These are phyloP conservation scores for Sindora glabra DNA, from an alignment of 306 rosid genomes.

Conservation along the genomic window DNA sequence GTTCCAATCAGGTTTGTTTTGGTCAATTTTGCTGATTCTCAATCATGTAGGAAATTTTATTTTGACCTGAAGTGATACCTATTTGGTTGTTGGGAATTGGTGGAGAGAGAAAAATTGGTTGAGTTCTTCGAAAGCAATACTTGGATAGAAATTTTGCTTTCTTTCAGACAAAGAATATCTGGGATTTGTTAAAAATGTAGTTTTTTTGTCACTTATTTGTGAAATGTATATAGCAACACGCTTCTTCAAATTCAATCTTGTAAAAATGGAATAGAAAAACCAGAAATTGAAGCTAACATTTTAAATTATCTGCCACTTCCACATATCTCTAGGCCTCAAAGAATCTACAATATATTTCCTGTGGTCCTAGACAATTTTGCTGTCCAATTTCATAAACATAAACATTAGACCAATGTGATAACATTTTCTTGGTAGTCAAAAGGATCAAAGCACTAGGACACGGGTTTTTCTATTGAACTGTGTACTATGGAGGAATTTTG, in stretches of 20 bases:
- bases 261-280: background rate
- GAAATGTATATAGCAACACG: background rate
- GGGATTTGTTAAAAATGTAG: background rate
- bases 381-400: background rate
- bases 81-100: constrained; percentile 11
- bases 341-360: background rate
- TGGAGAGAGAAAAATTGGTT: background rate
- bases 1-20: constrained; percentile 46
- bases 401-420: background rate
- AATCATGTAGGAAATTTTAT: background rate
- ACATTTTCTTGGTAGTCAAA: background rate
- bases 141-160: background rate
- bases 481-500: constrained; percentile 2
- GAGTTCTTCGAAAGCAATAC: background rate
- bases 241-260: background rate
- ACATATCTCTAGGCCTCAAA: background rate
- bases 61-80: background rate
- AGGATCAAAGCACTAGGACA: background rate
- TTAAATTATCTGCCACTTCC: background rate
- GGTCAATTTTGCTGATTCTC: background rate
- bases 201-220: background rate
- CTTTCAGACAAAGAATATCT: background rate
- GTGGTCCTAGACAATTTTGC: background rate
- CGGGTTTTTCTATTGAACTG: background rate
- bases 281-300: background rate